Conservation (phyloP, 495 filamentous ascomycete genomes). For the Penicillium angulare region DNA sequence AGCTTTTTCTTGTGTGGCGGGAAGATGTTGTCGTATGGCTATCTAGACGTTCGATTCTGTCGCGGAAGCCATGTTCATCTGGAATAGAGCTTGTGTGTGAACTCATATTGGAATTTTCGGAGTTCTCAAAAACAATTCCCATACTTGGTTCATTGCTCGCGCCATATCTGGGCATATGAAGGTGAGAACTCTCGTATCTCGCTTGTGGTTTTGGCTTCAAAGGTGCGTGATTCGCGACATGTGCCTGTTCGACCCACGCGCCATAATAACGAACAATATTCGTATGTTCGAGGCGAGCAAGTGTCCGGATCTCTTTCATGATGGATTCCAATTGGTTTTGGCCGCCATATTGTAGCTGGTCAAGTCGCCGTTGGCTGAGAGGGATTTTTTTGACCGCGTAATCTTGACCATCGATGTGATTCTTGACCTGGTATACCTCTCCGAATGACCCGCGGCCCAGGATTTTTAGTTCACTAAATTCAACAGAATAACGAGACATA, state of each 20-base stretch:
- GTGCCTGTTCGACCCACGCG: slow-evolving; percentile 51
- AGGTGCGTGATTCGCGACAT: slow-evolving; percentile 20
- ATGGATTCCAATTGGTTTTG: slow-evolving; percentile 49
- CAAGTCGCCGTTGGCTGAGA: slow-evolving; percentile 44
- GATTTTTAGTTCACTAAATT: slow-evolving; percentile 43
- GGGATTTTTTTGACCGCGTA: slow-evolving; percentile 57
- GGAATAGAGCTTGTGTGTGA: slow-evolving; percentile 22
- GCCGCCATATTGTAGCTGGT: slow-evolving; percentile 45
- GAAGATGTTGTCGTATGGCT: slow-evolving; percentile 27
- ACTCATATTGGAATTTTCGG: slow-evolving; percentile 17
- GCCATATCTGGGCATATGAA: neutral
- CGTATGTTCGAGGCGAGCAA: slow-evolving; percentile 52
- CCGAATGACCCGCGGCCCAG: slow-evolving; percentile 54
- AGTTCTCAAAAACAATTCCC: slow-evolving; percentile 43
- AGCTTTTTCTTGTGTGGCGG: slow-evolving; percentile 33
- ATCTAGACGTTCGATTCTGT: slow-evolving; percentile 21
- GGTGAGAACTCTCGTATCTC: slow-evolving; percentile 17
- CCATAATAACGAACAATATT: slow-evolving; percentile 56
- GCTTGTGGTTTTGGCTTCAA: slow-evolving; percentile 17
- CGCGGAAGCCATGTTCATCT: slow-evolving; percentile 17
- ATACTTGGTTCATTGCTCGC: slow-evolving; percentile 26
- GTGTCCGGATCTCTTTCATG: slow-evolving; percentile 53
- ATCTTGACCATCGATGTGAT: slow-evolving; percentile 50
- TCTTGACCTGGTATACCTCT: slow-evolving; percentile 50
- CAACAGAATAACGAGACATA: slow-evolving; percentile 41